phyloP scores from a whole-genome alignment of 495 filamentous ascomycete genomes.

The Penicillium cataractarum region DNA sequence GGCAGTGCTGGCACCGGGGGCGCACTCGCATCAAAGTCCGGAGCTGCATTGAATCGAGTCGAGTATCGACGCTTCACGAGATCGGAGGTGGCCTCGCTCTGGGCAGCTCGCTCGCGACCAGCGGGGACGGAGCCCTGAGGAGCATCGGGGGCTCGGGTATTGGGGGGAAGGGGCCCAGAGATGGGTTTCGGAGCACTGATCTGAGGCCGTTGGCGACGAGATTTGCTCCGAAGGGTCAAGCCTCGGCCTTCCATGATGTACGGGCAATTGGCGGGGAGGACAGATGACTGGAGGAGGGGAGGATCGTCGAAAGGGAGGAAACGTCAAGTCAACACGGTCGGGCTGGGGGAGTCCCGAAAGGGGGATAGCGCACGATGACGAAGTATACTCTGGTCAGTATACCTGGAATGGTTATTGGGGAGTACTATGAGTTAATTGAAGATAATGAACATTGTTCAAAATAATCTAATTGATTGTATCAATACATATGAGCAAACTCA shows the following conservation, averaged over 20 bases:
- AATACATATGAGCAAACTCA: not conserved
- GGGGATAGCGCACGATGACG: slow-evolving; percentile 14
- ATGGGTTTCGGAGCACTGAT: slow-evolving; percentile 88
- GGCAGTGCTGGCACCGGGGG: slow-evolving; percentile 68
- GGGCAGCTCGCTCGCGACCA: slow-evolving; percentile 37
- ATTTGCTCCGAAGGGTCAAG: slow-evolving; percentile 87
- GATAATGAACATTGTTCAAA: not conserved
- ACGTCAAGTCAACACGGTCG: not conserved
- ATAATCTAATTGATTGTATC: no score
- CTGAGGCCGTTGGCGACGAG: slow-evolving; percentile 67
- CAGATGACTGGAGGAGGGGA: not conserved
- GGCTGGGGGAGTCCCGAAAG: slow-evolving; percentile 14
- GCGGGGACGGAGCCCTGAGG: slow-evolving; percentile 28
- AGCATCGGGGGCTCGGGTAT: slow-evolving; percentile 34
- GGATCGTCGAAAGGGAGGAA: slow-evolving; percentile 7
- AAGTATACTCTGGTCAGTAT: not conserved
- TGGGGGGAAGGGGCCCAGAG: slow-evolving; percentile 59
- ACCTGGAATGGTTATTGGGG: no score
- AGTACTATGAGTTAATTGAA: not conserved
- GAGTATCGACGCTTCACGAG: slow-evolving; percentile 94
- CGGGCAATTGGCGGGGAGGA: slow-evolving; percentile 14
- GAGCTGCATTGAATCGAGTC: slow-evolving; percentile 79
- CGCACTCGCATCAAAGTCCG: slow-evolving; percentile 66
- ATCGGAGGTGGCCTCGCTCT: slow-evolving; percentile 72
- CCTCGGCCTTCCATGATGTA: slow-evolving; percentile 61